Percentiles rank a stretch among this genome's conserved stretches.
Evolutionary conservation across 176 grass and related monocot species (phyloP).

Genomic region (Carex kokanica): DNA sequence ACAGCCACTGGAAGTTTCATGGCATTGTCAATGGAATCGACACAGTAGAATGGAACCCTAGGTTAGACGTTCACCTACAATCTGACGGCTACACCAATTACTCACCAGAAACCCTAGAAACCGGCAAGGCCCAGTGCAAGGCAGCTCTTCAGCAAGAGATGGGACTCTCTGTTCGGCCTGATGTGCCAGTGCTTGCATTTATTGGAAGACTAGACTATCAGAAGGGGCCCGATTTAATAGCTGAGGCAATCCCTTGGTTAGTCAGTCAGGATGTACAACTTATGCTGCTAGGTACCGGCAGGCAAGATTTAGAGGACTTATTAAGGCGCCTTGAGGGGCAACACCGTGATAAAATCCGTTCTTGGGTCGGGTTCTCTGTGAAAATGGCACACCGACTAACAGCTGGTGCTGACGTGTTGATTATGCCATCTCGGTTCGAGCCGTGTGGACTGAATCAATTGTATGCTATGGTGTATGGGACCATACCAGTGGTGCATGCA

Average conservation of each 20-base stretch:
- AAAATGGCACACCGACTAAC: conserved; percentile 76
- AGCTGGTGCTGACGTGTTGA: conserved; percentile 56
- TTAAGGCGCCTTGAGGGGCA: conserved; percentile 55
- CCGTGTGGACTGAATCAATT: conserved; percentile 97
- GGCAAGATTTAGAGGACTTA: conserved; percentile 65
- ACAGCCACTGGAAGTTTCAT: conserved; percentile 73
- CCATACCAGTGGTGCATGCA: conserved; percentile 80
- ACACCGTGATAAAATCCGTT: conserved; percentile 53
- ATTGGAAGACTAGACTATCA: conserved; percentile 75
- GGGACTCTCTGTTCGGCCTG: conserved; percentile 44
- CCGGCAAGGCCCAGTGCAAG: conserved; percentile 70
- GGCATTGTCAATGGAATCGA: conserved; percentile 94
- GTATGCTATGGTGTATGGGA: conserved; percentile 88
- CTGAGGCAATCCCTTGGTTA: conserved; percentile 82
- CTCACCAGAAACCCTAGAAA: conserved; percentile 52
- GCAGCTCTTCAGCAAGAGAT: conserved; percentile 71
- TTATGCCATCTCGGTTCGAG: conserved; percentile 94
- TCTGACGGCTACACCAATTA: conserved; percentile 88
- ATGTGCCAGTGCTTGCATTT: conserved; percentile 75
- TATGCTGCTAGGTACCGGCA: conserved; percentile 72
- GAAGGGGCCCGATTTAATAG: conserved; percentile 93
- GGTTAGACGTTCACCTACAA: conserved; percentile 52
- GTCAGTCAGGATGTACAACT: conserved; percentile 76
- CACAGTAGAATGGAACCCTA: conserved; percentile 62
- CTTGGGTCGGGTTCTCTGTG: conserved; percentile 83